phyloP scores from a whole-genome alignment of 2,329 filamentous ascomycete genomes.

The Uncinocarpus reesii region DNA sequence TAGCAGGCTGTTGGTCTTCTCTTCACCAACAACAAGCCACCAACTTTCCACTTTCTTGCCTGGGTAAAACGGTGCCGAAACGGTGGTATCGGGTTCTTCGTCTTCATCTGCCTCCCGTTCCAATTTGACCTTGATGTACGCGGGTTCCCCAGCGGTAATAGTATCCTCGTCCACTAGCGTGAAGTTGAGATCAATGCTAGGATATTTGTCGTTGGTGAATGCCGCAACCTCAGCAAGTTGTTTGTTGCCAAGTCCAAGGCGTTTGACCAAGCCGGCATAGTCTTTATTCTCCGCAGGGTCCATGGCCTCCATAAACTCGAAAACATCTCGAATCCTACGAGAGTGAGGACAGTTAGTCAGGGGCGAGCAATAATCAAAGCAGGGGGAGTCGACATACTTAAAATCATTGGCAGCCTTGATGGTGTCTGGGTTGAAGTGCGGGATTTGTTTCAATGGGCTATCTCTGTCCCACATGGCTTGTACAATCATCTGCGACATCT shows the following conservation, averaged over 20 bases:
- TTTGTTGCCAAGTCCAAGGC: slow-evolving; percentile 64
- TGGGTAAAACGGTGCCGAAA: slow-evolving; percentile 93
- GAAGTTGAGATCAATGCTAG: slow-evolving; percentile 85
- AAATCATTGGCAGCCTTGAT: slow-evolving; percentile 73
- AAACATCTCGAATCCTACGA: slow-evolving; percentile 74
- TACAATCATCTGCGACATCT: slow-evolving; percentile 98
- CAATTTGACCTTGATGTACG: slow-evolving; percentile 74
- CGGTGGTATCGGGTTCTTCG: slow-evolving; percentile 66
- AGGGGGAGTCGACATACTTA: slow-evolving; percentile 46
- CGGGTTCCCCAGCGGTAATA: slow-evolving; percentile 67
- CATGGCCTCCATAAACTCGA: slow-evolving; percentile 99
- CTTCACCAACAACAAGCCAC: slow-evolving; percentile 95
- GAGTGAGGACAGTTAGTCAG: slow-evolving; percentile 13
- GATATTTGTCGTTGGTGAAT: slow-evolving; percentile 95
- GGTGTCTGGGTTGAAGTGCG: slow-evolving; percentile 76
- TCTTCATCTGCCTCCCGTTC: slow-evolving; percentile 68
- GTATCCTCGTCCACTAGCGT: slow-evolving; percentile 70
- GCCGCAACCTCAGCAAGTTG: slow-evolving; percentile 82
- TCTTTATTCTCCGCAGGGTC: slow-evolving; percentile 84
- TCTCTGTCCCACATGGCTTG: slow-evolving; percentile 99
- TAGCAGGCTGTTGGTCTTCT: slow-evolving; percentile 73
- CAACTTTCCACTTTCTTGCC: slow-evolving; percentile 89
- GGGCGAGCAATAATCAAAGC: background rate
- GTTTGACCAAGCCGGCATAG: slow-evolving; percentile 65
- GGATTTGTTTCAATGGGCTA: slow-evolving; percentile 92